Percentiles rank a stretch among this genome's conserved stretches.
phyloP scores from a whole-genome alignment of 768 basidiomycete genomes.

The Ramaria sp. region DNA sequence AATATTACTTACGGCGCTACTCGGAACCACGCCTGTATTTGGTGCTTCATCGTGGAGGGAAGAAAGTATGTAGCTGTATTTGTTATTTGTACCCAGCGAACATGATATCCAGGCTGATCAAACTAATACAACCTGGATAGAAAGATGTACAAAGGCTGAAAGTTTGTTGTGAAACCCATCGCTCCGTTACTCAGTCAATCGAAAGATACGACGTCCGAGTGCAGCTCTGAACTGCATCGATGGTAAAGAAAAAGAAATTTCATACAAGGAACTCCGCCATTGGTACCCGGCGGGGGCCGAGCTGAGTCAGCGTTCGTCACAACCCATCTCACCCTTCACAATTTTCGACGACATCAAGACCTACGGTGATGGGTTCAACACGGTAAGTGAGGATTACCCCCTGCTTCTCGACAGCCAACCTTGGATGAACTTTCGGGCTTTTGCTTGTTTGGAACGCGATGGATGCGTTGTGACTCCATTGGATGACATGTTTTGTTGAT shows the following conservation, averaged over 20 bases:
- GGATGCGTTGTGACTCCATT: conserved; percentile 4
- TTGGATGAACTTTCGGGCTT: background rate
- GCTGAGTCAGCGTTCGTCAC: conserved; percentile 5
- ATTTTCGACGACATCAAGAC: conserved; percentile 12
- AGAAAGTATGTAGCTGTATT: background rate
- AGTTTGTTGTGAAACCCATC: conserved; percentile 33
- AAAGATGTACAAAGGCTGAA: conserved; percentile 5
- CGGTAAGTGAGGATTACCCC: conserved; percentile 2
- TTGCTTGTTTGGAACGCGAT: background rate
- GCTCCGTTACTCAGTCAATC: conserved; percentile 52
- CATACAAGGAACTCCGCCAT: background rate
- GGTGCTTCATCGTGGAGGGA: background rate
- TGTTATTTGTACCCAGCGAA: conserved; percentile 2
- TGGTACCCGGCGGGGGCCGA: background rate
- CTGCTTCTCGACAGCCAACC: background rate
- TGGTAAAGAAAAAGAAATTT: conserved; percentile 17
- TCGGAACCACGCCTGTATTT: too few species aligned
- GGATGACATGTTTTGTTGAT: conserved; percentile 7
- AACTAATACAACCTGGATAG: background rate
- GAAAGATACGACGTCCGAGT: conserved; percentile 29
- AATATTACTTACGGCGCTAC: too few species aligned
- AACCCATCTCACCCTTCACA: conserved; percentile 1
- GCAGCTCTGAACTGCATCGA: conserved; percentile 38
- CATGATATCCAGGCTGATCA: conserved; percentile 9
- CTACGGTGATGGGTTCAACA: conserved; percentile 8